A percentile compares a stretch with the other conserved stretches of the same genome.
Evolutionary conservation across 257 asterid species (phyloP).

Genomic region (Apocynum venetum): DNA sequence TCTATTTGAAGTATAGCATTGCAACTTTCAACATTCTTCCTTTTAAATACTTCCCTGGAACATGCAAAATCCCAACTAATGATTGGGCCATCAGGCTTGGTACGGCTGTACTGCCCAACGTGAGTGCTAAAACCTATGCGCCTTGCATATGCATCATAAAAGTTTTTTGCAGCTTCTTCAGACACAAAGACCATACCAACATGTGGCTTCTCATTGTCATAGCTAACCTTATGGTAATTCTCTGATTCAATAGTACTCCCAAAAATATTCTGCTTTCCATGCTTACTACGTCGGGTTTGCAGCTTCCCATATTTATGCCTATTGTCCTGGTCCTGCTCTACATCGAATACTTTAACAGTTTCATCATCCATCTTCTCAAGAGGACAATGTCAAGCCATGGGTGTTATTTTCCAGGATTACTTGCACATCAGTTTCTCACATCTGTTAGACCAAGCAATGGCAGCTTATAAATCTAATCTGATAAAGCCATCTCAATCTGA

Average conservation of each 20-base stretch:
- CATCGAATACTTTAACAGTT: constrained; percentile 32
- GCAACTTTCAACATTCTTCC: constrained; percentile 60
- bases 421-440: neutral
- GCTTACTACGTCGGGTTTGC: constrained; percentile 27
- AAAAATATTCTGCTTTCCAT: constrained; percentile 29
- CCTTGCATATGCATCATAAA: constrained; percentile 64
- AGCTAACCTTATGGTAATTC: constrained; percentile 32
- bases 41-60: constrained; percentile 54
- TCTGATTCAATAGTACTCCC: constrained; percentile 33
- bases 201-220: constrained; percentile 44
- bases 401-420: neutral
- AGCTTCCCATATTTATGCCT: constrained; percentile 38
- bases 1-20: constrained; percentile 62
- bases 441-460: neutral
- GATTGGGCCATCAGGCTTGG: constrained; percentile 61
- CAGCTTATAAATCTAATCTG: neutral
- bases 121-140: constrained; percentile 59
- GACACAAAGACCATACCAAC: constrained; percentile 73
- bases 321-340: constrained; percentile 39
- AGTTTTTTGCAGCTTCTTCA: constrained; percentile 67
- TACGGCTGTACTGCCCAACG: constrained; percentile 53
- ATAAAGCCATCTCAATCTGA: neutral
- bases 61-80: constrained; percentile 62
- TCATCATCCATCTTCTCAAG: constrained; percentile 26
- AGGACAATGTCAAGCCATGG: neutral